These are phyloP conservation scores for Fusarium haematococcum DNA, from an alignment of 2,329 filamentous ascomycete species.

Conservation along the genomic window DNA sequence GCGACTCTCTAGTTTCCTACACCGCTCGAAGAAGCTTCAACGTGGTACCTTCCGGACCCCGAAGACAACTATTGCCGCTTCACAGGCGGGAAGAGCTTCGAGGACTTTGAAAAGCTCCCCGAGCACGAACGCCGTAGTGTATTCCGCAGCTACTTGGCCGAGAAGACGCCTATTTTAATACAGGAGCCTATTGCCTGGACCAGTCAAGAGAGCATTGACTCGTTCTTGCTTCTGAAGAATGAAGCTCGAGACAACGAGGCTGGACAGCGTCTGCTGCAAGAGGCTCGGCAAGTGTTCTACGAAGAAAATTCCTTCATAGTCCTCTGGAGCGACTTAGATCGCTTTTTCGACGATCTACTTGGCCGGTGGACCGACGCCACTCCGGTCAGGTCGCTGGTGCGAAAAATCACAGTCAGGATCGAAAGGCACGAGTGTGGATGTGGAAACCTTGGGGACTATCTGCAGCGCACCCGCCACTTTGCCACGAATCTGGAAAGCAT, in stretches of 20 bases:
- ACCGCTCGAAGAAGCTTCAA: background rate
- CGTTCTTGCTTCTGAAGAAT: conserved; percentile 3
- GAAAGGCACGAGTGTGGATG: conserved; percentile 5
- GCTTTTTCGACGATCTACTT: conserved; percentile 12
- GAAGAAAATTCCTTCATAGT: conserved; percentile 14
- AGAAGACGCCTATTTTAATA: background rate
- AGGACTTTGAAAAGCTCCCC: background rate
- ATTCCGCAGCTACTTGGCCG: background rate
- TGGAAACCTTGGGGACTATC: no score
- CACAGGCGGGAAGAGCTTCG: background rate
- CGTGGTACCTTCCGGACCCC: background rate
- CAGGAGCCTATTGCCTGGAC: conserved; percentile 8
- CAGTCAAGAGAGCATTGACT: conserved; percentile 4
- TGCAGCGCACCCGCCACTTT: no score
- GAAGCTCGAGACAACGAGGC: background rate
- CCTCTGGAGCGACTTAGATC: background rate
- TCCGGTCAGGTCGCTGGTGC: conserved; percentile 5
- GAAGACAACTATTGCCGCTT: background rate
- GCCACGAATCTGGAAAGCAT: no score
- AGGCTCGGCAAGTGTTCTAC: conserved; percentile 13
- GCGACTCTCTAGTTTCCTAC: background rate
- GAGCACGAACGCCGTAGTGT: conserved; percentile 3
- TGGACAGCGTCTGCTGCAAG: conserved; percentile 4
- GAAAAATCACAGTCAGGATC: conserved; percentile 1
- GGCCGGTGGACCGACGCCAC: conserved; percentile 4